These are phyloP conservation scores for Fomitopsis pinicola DNA, from an alignment of 1,284 basidiomycete genomes.

Conservation along the genomic window DNA sequence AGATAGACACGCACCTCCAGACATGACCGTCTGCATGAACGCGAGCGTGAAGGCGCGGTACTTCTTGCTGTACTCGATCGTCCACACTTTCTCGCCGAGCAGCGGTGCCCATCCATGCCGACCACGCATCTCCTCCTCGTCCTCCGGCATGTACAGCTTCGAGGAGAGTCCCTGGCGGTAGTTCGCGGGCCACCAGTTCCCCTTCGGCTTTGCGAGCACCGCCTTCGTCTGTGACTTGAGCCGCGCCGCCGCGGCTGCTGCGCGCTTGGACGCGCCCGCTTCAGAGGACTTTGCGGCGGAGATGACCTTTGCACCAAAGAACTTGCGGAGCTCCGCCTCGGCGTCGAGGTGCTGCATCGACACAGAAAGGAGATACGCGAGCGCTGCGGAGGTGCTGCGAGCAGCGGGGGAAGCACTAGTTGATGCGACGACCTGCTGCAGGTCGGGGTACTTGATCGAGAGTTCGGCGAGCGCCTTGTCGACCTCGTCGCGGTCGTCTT, in stretches of 20 bases:
- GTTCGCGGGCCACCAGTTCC: constrained; percentile 59
- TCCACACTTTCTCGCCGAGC: constrained; percentile 75
- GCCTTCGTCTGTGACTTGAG: constrained; percentile 23
- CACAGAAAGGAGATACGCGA: constrained; percentile 66
- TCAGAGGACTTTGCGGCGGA: constrained; percentile 50
- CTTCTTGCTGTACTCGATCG: constrained; percentile 78
- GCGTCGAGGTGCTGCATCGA: constrained; percentile 78
- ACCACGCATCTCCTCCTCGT: constrained; percentile 41
- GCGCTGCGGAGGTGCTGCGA: constrained; percentile 25
- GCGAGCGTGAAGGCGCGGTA: constrained; percentile 78
- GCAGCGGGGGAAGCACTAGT: constrained; percentile 22
- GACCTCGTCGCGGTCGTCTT: constrained; percentile 71
- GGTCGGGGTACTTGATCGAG: constrained; percentile 65
- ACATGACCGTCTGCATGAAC: constrained; percentile 77
- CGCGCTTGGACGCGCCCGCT: constrained; percentile 22
- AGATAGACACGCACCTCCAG: constrained; percentile 60
- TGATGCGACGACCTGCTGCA: constrained; percentile 33
- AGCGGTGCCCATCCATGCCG: constrained; percentile 38
- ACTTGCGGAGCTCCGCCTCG: constrained; percentile 84
- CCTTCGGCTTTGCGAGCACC: constrained; percentile 57
- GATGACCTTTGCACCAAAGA: constrained; percentile 89
- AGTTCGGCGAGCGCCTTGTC: constrained; percentile 82
- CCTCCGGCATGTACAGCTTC: constrained; percentile 51
- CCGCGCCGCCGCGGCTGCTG: neutral
- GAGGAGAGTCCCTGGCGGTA: constrained; percentile 70